These are phyloP conservation scores for Teunomyces tritomae DNA, from an alignment of 805 yeast genomes.

Conservation along the genomic window DNA sequence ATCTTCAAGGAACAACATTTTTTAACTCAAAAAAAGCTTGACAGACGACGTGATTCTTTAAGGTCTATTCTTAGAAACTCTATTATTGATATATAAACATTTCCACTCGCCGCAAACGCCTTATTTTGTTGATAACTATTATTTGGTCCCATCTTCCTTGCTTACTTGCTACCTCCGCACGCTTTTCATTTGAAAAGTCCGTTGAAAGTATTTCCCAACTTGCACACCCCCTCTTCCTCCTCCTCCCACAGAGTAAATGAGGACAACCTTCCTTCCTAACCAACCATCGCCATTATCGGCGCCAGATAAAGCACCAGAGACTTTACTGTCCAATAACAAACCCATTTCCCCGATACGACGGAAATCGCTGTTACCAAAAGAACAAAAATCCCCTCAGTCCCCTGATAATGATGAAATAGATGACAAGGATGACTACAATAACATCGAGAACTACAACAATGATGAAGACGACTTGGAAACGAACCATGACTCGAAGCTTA, in stretches of 20 bases:
- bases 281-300: not conserved
- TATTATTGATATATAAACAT: not conserved
- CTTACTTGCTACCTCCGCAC: not conserved
- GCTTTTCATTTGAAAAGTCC: not conserved
- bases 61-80: not conserved
- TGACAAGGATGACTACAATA: conserved; percentile 12
- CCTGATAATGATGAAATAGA: conserved; percentile 5
- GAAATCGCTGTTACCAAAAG: conserved; percentile 4
- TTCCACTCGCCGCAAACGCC: not conserved
- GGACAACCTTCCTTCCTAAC: conserved; percentile 1
- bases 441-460: conserved; percentile 8
- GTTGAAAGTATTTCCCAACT: not conserved
- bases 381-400: not conserved
- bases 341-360: not conserved
- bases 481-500: conserved; percentile 11
- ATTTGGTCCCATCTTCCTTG: not conserved
- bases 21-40: not conserved
- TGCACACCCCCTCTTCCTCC: conserved; percentile 13
- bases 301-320: not conserved
- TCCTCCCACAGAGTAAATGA: conserved; percentile 4
- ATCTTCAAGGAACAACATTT: not conserved
- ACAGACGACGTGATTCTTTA: not conserved
- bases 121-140: not conserved
- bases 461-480: conserved; percentile 9
- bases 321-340: not conserved